phyloP scores from a whole-genome alignment of 352 stramenopile genomes.

The Phytophthora quininea region DNA sequence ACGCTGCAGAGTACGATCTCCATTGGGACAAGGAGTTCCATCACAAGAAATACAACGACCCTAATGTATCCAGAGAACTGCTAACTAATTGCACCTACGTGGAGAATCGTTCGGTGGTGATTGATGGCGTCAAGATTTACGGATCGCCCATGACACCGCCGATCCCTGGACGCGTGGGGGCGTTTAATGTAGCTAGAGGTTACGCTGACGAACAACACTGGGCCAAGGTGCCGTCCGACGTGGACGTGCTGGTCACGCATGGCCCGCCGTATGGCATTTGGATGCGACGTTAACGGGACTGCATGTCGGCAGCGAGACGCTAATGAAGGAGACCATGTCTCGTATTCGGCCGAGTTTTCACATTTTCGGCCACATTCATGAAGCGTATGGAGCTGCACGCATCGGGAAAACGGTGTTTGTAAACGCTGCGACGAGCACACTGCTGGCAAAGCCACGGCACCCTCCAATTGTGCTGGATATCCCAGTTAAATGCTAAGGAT shows the following conservation, averaged over 20 bases:
- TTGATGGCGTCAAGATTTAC: slow-evolving; percentile 79
- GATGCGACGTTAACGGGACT: slow-evolving; percentile 71
- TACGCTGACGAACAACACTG: slow-evolving; percentile 73
- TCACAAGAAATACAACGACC: slow-evolving; percentile 72
- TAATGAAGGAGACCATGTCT: slow-evolving; percentile 84
- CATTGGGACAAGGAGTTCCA: slow-evolving; percentile 68
- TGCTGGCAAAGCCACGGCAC: slow-evolving; percentile 65
- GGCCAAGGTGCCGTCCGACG: slow-evolving; percentile 67
- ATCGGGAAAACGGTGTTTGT: slow-evolving; percentile 87
- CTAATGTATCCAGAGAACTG: slow-evolving; percentile 46
- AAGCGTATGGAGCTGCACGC: slow-evolving; percentile 80
- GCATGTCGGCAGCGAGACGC: slow-evolving; percentile 78
- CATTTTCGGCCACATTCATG: slow-evolving; percentile 94
- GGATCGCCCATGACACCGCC: slow-evolving; percentile 78
- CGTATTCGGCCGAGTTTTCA: slow-evolving; percentile 83
- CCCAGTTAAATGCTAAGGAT: slow-evolving; percentile 49
- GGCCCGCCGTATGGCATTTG: slow-evolving; percentile 86
- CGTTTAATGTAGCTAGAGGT: slow-evolving; percentile 74
- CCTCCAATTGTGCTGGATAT: slow-evolving; percentile 81
- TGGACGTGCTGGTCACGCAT: slow-evolving; percentile 92
- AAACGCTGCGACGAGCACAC: slow-evolving; percentile 85
- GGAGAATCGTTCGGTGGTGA: slow-evolving; percentile 70
- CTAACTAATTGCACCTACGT: slow-evolving; percentile 81
- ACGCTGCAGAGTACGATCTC: slow-evolving; percentile 66
- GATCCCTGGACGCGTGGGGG: slow-evolving; percentile 68